Conservation (phyloP, 2,329 filamentous ascomycete species). For the Penicillium sp. region DNA sequence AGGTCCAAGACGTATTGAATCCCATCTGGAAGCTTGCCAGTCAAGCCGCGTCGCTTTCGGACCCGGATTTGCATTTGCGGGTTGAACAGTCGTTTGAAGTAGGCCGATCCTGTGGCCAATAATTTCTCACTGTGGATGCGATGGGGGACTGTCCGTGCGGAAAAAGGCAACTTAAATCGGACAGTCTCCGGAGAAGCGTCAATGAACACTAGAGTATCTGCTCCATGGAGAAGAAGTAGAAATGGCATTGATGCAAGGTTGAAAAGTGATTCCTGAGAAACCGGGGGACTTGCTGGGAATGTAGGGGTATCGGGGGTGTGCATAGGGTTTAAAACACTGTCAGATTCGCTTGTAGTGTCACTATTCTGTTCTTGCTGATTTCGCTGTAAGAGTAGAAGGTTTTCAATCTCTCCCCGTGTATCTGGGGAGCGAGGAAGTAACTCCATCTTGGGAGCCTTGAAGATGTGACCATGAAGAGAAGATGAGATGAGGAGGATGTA, state of each 20-base stretch:
- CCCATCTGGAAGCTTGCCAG: constrained; percentile 33
- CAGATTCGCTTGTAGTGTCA: not conserved
- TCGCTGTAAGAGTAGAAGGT: not conserved
- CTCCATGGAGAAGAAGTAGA: constrained; percentile 25
- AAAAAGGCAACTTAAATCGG: constrained; percentile 12
- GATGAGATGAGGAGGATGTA: no score
- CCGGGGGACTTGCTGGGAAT: not conserved
- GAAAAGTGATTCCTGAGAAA: not conserved
- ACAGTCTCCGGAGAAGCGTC: constrained; percentile 28
- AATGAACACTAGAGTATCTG: constrained; percentile 40
- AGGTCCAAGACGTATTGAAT: constrained; percentile 63
- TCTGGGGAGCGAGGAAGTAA: no score
- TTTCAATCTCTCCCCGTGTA: not conserved
- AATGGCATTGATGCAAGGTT: constrained; percentile 9
- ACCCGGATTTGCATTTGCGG: constrained; percentile 27
- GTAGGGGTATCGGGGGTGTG: not conserved
- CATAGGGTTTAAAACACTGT: no score
- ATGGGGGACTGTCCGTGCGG: constrained; percentile 27
- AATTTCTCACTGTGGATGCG: constrained; percentile 36
- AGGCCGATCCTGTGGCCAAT: constrained; percentile 28
- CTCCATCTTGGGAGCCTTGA: no score
- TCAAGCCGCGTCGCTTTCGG: constrained; percentile 31
- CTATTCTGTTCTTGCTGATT: not conserved
- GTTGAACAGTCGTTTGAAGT: constrained; percentile 32
- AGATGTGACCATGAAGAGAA: no score